Percentiles rank a stretch among this genome's conserved stretches.
These are phyloP conservation scores for Gyromitra esculenta DNA, from an alignment of 2,329 filamentous ascomycete genomes.

Conservation along the genomic window DNA sequence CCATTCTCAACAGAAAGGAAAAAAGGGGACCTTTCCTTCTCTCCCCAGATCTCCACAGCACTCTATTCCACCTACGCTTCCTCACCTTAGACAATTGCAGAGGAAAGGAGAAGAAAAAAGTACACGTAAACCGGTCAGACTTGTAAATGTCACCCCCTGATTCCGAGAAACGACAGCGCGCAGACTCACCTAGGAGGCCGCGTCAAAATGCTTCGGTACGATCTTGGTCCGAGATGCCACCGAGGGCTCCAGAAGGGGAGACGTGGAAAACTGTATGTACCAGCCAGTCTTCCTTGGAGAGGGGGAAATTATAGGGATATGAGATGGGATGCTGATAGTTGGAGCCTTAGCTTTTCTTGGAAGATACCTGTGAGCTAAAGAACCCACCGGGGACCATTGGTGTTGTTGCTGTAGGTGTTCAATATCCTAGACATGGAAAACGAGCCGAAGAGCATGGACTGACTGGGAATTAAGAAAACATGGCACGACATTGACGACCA, in stretches of 20 bases:
- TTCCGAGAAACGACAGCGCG: slow-evolving; percentile 24
- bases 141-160: slow-evolving; percentile 41
- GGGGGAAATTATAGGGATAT: not conserved
- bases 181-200: slow-evolving; percentile 25
- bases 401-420: slow-evolving; percentile 47
- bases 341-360: slow-evolving; percentile 50
- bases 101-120: not conserved
- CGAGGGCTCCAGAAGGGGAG: slow-evolving; percentile 28
- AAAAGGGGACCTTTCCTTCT: slow-evolving; percentile 1
- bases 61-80: slow-evolving; percentile 2
- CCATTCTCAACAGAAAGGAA: slow-evolving; percentile 7
- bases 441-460: not conserved
- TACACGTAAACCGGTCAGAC: not conserved
- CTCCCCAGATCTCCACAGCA: not conserved
- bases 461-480: slow-evolving; percentile 48
- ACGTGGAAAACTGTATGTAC: slow-evolving; percentile 46
- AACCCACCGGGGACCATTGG: slow-evolving; percentile 39
- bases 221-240: slow-evolving; percentile 1
- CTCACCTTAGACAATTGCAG: not conserved
- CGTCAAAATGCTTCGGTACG: slow-evolving; percentile 27
- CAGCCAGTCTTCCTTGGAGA: not conserved
- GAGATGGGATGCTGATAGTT: slow-evolving; percentile 2
- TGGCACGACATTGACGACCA: slow-evolving; percentile 55
- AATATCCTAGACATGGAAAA: not conserved
- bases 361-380: slow-evolving; percentile 52